Evolutionary conservation across 164 flowering plant species (phyloP), one percentile per base, ranked within the genome.

Genomic region (Macadamia tetraphylla): DNA sequence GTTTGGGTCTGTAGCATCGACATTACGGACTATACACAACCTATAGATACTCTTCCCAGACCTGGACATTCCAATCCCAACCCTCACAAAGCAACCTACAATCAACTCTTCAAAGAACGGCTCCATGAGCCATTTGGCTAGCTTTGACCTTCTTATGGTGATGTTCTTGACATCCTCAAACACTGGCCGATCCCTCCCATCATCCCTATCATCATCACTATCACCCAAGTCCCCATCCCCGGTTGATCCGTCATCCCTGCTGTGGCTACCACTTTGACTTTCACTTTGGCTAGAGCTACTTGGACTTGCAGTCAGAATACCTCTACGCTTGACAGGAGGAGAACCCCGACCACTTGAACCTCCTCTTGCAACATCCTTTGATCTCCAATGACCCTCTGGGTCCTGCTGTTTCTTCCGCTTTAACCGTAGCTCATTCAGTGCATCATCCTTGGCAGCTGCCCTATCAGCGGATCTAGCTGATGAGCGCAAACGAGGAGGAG

Each of bases 21-120:
- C 96, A 80, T 90, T 90, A 31, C 86, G 79, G 14, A 94, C 96
- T 76, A 86, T 72, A 76, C 97, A 92, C 30, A 94, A 87, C 82
- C 98, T 75, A 73, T 92, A 92, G 48, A 89, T 83, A 51, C 72
- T 73, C 56, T 87, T 81, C 15, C 89, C 89, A 44, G 78, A 57
- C 73, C 76, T 86, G 12, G 92, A 82, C 83, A 75, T 90, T 67
- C 98, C 99, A 65, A 94, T 90, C 35, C 99, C 99, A 58, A 94
- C 90, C 69, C 99, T 81, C 51, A 90, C 99, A 79, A 90, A 92
- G 79, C 96, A 94, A 60, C 99, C 99, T 11, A 92, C 91, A 70
- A 94, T 88, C 69, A 90, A 66, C 63, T 90, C 98, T 57, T 94
- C 99, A 70, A 92, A 94, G 78, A 92, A 92, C 17, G 98, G 98